Conservation (phyloP, 2,329 filamentous ascomycete genomes). For the Penicillium aurantiogriseum region DNA sequence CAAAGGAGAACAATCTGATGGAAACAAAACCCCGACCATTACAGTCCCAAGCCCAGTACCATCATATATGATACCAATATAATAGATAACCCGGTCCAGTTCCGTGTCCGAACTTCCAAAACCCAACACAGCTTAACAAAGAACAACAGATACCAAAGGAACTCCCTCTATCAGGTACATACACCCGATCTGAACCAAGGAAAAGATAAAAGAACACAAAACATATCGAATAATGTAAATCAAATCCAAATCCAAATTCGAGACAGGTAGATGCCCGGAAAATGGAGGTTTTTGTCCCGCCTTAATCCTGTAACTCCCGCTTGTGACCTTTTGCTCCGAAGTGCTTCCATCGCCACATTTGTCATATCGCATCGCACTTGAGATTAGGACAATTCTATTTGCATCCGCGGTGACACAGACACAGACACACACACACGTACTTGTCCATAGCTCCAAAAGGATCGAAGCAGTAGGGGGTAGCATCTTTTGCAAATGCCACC, state of each 20-base stretch:
- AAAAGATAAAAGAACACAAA: neutral
- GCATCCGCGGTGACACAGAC: neutral
- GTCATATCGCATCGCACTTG: neutral
- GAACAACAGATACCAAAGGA: neutral
- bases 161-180: neutral
- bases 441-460: neutral
- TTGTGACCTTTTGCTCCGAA: neutral
- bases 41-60: conserved; percentile 1
- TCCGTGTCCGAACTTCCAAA: neutral
- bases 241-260: neutral
- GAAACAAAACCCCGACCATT: neutral
- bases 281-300: neutral
- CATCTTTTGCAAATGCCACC: neutral
- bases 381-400: neutral
- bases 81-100: conserved; percentile 2
- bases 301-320: neutral
- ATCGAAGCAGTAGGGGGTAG: neutral
- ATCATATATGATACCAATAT: conserved; percentile 3
- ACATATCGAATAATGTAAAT: neutral
- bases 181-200: neutral
- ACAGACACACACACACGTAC: neutral
- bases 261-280: neutral
- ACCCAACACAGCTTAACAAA: neutral
- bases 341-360: neutral
- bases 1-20: conserved; percentile 1